These are phyloP conservation scores for Pseudovirgaria hyperparasitica DNA, from an alignment of 2,329 filamentous ascomycete species.

Conservation along the genomic window DNA sequence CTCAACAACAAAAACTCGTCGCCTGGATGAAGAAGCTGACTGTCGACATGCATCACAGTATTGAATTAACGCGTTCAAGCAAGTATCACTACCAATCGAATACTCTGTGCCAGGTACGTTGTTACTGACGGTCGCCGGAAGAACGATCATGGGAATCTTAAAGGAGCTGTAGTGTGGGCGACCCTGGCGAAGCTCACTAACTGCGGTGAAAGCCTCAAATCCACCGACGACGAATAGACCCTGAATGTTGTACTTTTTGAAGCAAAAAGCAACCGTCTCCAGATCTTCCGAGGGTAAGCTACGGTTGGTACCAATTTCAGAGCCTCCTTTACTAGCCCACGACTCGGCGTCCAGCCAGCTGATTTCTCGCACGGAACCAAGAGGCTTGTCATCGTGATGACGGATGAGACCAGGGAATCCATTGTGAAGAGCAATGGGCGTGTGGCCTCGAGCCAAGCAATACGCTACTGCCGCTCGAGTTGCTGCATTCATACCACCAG, in stretches of 20 bases:
- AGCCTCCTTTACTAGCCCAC: slow-evolving; percentile 94
- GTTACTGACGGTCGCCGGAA: slow-evolving; percentile 97
- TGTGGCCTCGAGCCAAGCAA: slow-evolving; percentile 84
- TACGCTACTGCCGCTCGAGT: slow-evolving; percentile 88
- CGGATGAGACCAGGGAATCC: slow-evolving; percentile 89
- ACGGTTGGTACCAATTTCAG: slow-evolving; percentile 95
- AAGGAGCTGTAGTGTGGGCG: slow-evolving; percentile 68
- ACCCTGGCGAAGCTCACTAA: slow-evolving; percentile 75
- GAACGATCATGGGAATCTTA: slow-evolving; percentile 79
- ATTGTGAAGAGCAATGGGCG: slow-evolving; percentile 86
- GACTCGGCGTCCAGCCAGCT: slow-evolving; percentile 88
- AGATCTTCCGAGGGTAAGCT: slow-evolving; percentile 83
- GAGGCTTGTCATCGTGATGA: slow-evolving; percentile 72
- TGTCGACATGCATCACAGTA: slow-evolving; percentile 98
- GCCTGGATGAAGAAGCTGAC: slow-evolving; percentile 83
- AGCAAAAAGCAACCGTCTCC: slow-evolving; percentile 66
- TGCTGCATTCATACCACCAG: slow-evolving; percentile 96
- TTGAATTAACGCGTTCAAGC: slow-evolving; percentile 82
- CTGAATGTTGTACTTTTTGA: slow-evolving; percentile 79
- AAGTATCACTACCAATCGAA: slow-evolving; percentile 91
- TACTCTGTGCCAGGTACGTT: slow-evolving; percentile 98
- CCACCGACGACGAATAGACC: slow-evolving; percentile 86
- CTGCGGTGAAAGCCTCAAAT: slow-evolving; percentile 90
- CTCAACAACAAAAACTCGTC: slow-evolving; percentile 94
- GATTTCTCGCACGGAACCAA: slow-evolving; percentile 73